Base-by-base conservation (phyloP, 805 yeast species). In the Cyberlindnera japonica region DNA sequence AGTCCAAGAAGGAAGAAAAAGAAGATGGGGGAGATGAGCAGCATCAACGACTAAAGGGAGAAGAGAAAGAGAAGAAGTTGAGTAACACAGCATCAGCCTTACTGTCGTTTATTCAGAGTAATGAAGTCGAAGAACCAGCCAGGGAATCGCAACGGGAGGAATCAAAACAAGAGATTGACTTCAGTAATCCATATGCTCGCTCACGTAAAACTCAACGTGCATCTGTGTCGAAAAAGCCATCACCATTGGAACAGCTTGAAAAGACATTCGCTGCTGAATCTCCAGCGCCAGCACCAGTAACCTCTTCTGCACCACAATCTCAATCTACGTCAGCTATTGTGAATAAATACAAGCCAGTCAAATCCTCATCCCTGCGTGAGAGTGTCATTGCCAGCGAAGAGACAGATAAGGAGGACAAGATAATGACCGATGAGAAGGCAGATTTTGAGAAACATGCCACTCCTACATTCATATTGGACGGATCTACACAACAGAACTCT, bases 11-110 rank as follows among this genome's bases (percentile, higher is more conserved):
- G 31, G 34, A 34, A 17, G 38, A 30, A n/a, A 34, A 37, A 35
- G 41, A 49, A 22, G 31, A 36, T 37, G 11, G 6, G 6, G 27
- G 23, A 21, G 28, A 21, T 4, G 16, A 19, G 17, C 39, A 34
- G 16, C 34, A 38, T 33, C 41, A 43, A 33, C n/a, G n/a, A n/a
- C n/a, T n/a, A n/a, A n/a, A n/a, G n/a, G n/a, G n/a, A n/a, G n/a
- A n/a, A n/a, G n/a, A n/a, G n/a, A n/a, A n/a, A n/a, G 35, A 40
- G 38, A 61, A 62, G 44, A 63, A 61, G 43, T 40, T 69, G 38
- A 72, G 76, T 45, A 66, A 63, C 25, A 69, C 79, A 0, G 80
- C 80, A 1, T 61, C 72, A 37, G 70, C 79, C 2, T 57, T 75
- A 35, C 53, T 74, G 31, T 71, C 77, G 4, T 57, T 72, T 31